Evolutionary conservation across 2,329 filamentous ascomycete genomes (phyloP), one percentile per base, ranked within the genome.

Genomic region (Diplodia mutila): DNA sequence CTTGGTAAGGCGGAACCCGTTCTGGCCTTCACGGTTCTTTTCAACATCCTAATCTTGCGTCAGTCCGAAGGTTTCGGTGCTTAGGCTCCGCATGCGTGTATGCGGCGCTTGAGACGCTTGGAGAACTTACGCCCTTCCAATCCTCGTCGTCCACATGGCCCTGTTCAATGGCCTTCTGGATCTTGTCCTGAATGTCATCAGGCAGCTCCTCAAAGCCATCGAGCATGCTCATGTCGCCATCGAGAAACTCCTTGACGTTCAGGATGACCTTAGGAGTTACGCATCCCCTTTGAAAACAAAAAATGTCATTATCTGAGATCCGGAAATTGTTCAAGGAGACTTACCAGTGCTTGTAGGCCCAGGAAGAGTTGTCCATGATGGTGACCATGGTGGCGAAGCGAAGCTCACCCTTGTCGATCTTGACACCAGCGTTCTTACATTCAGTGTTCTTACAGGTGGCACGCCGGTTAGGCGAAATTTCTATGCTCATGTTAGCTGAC

Each of bases 331-430:
- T n/a, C 5, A 48, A 25, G 49, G 16, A 37, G 46, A 73, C 85
- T 75, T 84, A 96, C 94, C 94, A 97, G 78, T 98, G 94, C 76
- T 90, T 91, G 89, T 91, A 98, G 67, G 82, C 79, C 87, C 89
- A 97, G 74, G 85, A 85, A 51, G 87, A 86, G 74, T 89, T 85
- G 1, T 83, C 81, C 0, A 81, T 63, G 71, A 90, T 85, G 9
- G 85, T 86, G 70, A 97, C 86, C 84, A 90, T 92, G 25, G 85
- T 85, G 51, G 91, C 94, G 65, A 93, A 86, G 66, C 94, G 90
- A 2, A 97, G 81, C 71, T 92, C 88, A 67, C 90, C 92, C 81
- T 97, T 97, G 29, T 74, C 72, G 75, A 97, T 92, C 80, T 97
- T 97, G 74, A 85, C 76, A 1, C 75, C 82, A 1, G 80, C 81